Evolutionary conservation across 345 rosid genomes (phyloP).

Genomic region (Hevea brasiliensis): DNA sequence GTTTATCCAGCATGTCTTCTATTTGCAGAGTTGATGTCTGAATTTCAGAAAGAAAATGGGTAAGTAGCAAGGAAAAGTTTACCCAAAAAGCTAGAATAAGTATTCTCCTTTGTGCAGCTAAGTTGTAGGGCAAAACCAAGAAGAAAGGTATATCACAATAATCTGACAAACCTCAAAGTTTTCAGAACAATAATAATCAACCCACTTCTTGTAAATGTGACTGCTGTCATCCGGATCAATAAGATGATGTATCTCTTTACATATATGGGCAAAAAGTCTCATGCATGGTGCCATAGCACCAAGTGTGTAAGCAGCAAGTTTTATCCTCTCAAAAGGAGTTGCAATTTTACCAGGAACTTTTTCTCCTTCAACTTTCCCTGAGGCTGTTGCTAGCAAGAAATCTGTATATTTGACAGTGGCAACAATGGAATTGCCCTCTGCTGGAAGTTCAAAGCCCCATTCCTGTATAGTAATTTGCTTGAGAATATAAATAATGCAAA

Average conservation of each 20-base stretch:
- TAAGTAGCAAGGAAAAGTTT: conserved; percentile 28
- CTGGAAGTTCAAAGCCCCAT: conserved; percentile 63
- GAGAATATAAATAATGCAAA: conserved; percentile 13
- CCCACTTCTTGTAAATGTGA: conserved; percentile 87
- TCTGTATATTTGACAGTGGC: conserved; percentile 78
- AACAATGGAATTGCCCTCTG: conserved; percentile 48
- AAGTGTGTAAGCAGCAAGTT: conserved; percentile 90
- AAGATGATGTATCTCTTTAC: conserved; percentile 63
- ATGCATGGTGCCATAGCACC: conserved; percentile 97
- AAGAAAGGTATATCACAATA: conserved; percentile 13
- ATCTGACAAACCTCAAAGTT: conserved; percentile 61
- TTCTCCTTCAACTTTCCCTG: conserved; percentile 88
- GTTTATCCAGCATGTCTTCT: conserved; percentile 87
- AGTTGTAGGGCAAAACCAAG: background rate
- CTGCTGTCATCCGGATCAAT: conserved; percentile 43
- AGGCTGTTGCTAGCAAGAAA: conserved; percentile 92
- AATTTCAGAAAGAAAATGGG: conserved; percentile 32
- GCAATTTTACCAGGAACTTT: conserved; percentile 89
- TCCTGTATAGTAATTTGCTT: conserved; percentile 55
- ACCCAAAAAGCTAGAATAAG: background rate
- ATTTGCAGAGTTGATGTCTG: conserved; percentile 84
- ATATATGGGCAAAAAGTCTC: conserved; percentile 74
- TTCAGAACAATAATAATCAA: conserved; percentile 67
- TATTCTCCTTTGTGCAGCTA: conserved; percentile 6
- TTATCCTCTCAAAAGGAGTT: conserved; percentile 95